Evolutionary conservation across 2,329 filamentous ascomycete species (phyloP).

Genomic region (Sporothrix euskadiensis): DNA sequence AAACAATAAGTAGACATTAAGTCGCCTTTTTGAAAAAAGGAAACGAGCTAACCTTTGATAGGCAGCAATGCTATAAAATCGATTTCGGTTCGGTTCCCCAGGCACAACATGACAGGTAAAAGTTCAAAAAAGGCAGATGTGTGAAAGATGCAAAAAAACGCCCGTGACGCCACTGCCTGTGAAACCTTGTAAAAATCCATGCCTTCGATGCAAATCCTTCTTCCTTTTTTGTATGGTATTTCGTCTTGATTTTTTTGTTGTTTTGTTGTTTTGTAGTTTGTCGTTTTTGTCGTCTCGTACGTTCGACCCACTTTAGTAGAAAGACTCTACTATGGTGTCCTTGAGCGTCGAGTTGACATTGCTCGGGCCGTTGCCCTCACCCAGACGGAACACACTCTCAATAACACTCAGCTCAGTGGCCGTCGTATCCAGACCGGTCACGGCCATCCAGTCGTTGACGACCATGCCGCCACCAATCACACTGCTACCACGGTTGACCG

Average conservation of each 20-base stretch:
- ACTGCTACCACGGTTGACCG: conserved; percentile 86
- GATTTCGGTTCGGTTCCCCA: conserved; percentile 17
- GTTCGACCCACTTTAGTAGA: conserved; percentile 67
- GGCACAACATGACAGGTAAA: conserved; percentile 17
- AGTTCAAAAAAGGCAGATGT: not conserved
- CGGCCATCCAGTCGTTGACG: conserved; percentile 95
- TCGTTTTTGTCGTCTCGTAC: not conserved
- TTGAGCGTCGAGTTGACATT: conserved; percentile 84
- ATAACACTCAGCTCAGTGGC: conserved; percentile 97
- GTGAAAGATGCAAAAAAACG: conserved; percentile 20
- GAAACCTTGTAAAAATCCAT: not conserved
- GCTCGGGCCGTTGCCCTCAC: conserved; percentile 77
- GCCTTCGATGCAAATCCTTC: not conserved
- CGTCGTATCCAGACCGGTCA: conserved; percentile 90
- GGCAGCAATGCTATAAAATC: conserved; percentile 22
- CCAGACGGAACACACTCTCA: conserved; percentile 92
- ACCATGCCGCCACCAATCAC: conserved; percentile 98
- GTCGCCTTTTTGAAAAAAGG: not conserved
- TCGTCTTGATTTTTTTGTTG: not conserved
- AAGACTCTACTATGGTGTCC: conserved; percentile 98
- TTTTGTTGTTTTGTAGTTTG: not conserved
- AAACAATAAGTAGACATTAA: conserved; percentile 10
- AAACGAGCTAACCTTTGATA: not conserved
- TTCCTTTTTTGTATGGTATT: conserved; percentile 9
- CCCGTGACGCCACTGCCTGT: conserved; percentile 27